A percentile compares a stretch with the other conserved stretches of the same genome.
Evolutionary conservation across 495 filamentous ascomycete species (phyloP).

Genomic region (Penicillium canescens): DNA sequence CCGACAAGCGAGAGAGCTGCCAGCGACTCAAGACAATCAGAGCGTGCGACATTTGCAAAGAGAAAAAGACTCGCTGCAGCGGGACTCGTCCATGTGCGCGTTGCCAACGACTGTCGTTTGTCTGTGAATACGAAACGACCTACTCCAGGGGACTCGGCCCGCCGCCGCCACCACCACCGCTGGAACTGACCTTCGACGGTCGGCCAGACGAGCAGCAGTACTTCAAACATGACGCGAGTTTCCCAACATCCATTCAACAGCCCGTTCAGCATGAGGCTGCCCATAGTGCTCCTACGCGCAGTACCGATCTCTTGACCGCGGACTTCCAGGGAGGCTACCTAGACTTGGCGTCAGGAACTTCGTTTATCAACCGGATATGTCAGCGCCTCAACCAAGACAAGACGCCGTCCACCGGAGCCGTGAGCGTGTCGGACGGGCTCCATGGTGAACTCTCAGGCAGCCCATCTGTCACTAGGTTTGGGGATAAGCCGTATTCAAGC

Average conservation of each 20-base stretch:
- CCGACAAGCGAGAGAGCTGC: not conserved
- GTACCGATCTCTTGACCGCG: not conserved
- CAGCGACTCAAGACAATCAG: not conserved
- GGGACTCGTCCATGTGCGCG: constrained; percentile 1
- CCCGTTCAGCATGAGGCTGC: not conserved
- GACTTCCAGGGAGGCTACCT: not conserved
- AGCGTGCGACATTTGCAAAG: not conserved
- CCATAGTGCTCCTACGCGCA: not conserved
- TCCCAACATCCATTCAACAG: not conserved
- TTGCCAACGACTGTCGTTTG: constrained; percentile 1
- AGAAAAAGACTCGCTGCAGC: constrained; percentile 2
- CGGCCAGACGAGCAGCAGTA: not conserved
- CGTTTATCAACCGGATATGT: not conserved
- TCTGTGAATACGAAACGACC: not conserved
- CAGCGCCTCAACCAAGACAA: not conserved
- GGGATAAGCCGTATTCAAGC: not conserved
- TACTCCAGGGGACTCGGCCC: not conserved
- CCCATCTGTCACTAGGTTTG: not conserved
- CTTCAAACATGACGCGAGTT: not conserved
- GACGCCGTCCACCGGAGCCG: not conserved
- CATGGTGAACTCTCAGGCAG: not conserved
- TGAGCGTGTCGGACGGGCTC: not conserved
- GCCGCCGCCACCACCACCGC: not conserved
- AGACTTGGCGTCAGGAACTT: not conserved
- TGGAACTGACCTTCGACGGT: not conserved